A percentile compares a stretch with the other conserved stretches of the same genome.
Conservation (phyloP, 2,329 filamentous ascomycete species). For the Ciborinia camelliae region DNA sequence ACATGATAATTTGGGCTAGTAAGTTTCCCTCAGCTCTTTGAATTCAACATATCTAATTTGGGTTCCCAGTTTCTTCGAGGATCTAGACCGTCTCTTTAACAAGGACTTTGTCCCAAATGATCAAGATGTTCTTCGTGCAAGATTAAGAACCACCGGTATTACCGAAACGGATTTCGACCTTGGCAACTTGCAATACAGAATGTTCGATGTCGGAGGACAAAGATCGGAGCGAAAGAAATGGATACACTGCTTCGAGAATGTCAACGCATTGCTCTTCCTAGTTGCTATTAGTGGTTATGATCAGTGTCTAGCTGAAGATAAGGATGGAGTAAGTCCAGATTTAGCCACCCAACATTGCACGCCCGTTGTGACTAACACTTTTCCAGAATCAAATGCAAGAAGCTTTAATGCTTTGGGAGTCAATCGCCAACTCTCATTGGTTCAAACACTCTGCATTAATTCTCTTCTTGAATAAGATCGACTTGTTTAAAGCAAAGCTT, state of each 20-base stretch:
- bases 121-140: constrained; percentile 88
- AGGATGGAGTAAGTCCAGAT: constrained; percentile 72
- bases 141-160: constrained; percentile 89
- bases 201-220: constrained; percentile 77
- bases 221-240: constrained; percentile 74
- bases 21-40: constrained; percentile 41
- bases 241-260: constrained; percentile 76
- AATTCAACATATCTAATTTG: constrained; percentile 20
- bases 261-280: constrained; percentile 85
- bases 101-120: constrained; percentile 84
- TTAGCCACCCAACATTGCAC: not conserved
- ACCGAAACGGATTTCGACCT: constrained; percentile 93
- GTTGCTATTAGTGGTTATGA: constrained; percentile 96
- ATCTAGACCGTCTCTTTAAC: constrained; percentile 71
- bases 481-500: constrained; percentile 77
- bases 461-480: constrained; percentile 84
- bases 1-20: constrained; percentile 95
- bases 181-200: constrained; percentile 87
- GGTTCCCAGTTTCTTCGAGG: constrained; percentile 71
- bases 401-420: constrained; percentile 82
- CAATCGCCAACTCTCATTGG: constrained; percentile 82
- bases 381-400: constrained; percentile 85
- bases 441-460: constrained; percentile 79
- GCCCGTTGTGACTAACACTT: constrained; percentile 26
- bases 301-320: constrained; percentile 92